These are phyloP conservation scores for Dictyophora rubrovolvata DNA, from an alignment of 768 basidiomycete species.

Conservation along the genomic window DNA sequence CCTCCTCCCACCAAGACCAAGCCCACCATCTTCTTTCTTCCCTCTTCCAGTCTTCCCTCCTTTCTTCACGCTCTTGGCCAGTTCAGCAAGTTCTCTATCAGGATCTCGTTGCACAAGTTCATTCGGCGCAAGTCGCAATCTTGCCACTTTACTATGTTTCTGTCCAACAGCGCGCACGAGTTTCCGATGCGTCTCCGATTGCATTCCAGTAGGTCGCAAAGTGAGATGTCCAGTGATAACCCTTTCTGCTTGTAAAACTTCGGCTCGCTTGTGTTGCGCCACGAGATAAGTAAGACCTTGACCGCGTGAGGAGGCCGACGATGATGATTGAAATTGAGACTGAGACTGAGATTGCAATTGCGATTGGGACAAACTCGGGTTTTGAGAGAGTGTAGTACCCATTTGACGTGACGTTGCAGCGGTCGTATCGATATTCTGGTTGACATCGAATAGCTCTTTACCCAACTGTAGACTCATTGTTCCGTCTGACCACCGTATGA, in stretches of 20 bases:
- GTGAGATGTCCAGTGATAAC: slow-evolving; percentile 75
- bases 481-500: slow-evolving; percentile 96
- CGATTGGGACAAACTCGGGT: slow-evolving; percentile 25
- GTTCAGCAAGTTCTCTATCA: slow-evolving; percentile 60
- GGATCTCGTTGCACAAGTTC: slow-evolving; percentile 51
- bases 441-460: slow-evolving; percentile 89
- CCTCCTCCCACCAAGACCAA: slow-evolving; percentile 39
- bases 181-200: slow-evolving; percentile 82
- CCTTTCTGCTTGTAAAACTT: slow-evolving; percentile 80
- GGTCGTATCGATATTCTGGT: slow-evolving; percentile 67
- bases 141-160: slow-evolving; percentile 72
- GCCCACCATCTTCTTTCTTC: slow-evolving; percentile 38
- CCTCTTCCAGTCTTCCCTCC: slow-evolving; percentile 38
- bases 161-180: slow-evolving; percentile 80
- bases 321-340: slow-evolving; percentile 3
- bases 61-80: slow-evolving; percentile 57
- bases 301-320: slow-evolving; percentile 27
- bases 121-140: slow-evolving; percentile 71
- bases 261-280: slow-evolving; percentile 78
- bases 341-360: slow-evolving; percentile 22
- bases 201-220: slow-evolving; percentile 81
- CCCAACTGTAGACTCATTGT: slow-evolving; percentile 83
- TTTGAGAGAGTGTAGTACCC: slow-evolving; percentile 32
- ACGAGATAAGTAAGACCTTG: slow-evolving; percentile 84
- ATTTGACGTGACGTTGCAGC: slow-evolving; percentile 52